phyloP scores from a whole-genome alignment of 2,329 filamentous ascomycete genomes.

The Calonectria montana region DNA sequence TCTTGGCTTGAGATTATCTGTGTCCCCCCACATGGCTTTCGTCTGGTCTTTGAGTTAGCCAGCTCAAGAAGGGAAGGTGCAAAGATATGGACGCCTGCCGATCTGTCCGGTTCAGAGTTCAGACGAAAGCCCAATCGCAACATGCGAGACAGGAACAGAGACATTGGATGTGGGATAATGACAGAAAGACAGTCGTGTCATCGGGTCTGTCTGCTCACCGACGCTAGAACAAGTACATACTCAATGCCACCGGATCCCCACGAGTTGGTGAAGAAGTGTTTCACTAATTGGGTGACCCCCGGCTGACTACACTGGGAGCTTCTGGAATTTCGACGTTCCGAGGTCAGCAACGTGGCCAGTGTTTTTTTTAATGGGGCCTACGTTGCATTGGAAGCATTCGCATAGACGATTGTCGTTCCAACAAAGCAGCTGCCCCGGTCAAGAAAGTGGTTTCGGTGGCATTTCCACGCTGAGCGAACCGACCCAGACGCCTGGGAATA shows the following conservation, averaged over 20 bases:
- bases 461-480: conserved; percentile 35
- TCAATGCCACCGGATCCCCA: conserved; percentile 20
- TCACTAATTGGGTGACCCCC: conserved; percentile 31
- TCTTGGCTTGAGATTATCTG: conserved; percentile 27
- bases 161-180: conserved; percentile 23
- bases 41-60: conserved; percentile 19
- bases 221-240: conserved; percentile 30
- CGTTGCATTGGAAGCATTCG: conserved; percentile 21
- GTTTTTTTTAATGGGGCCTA: conserved; percentile 28
- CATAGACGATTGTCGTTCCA: conserved; percentile 9
- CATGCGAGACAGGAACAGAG: conserved; percentile 31
- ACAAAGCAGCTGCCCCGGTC: conserved; percentile 30
- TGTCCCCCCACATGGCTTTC: conserved; percentile 34
- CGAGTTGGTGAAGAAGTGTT: conserved; percentile 35
- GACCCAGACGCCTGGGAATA: conserved; percentile 38
- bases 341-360: conserved; percentile 29
- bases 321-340: conserved; percentile 41
- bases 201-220: conserved; percentile 7
- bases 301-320: conserved; percentile 32
- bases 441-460: conserved; percentile 31
- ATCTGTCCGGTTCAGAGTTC: conserved; percentile 12
- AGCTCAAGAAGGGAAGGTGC: conserved; percentile 30
- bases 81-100: conserved; percentile 19
- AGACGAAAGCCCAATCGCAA: conserved; percentile 20
- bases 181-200: conserved; percentile 27